Percentiles rank a stretch among this genome's conserved stretches.
Conservation (phyloP, 345 rosid genomes). For the Eucalyptus tenuipes region DNA sequence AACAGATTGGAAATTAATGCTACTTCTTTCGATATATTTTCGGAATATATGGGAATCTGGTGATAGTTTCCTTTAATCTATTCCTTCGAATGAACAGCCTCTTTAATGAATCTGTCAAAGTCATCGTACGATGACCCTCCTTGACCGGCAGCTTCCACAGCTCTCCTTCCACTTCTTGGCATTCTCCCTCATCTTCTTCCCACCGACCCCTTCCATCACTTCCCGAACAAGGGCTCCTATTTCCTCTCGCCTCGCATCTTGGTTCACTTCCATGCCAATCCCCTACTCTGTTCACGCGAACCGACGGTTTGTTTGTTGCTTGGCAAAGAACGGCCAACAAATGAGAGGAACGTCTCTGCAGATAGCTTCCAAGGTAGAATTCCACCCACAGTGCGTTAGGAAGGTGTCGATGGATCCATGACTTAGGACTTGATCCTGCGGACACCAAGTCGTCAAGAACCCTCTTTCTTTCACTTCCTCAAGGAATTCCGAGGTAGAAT, state of each 20-base stretch:
- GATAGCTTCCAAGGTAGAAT: constrained; percentile 8
- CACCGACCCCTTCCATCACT: constrained; percentile 1
- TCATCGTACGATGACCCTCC: constrained; percentile 5
- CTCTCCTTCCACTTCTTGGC: constrained; percentile 14
- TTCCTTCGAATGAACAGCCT: not conserved
- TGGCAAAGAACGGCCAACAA: constrained; percentile 20
- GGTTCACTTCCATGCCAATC: constrained; percentile 6
- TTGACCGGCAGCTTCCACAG: not conserved
- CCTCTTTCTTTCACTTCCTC: constrained; percentile 10
- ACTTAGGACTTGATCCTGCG: constrained; percentile 7
- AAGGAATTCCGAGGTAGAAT: not conserved
- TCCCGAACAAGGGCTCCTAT: not conserved
- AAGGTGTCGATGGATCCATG: constrained; percentile 12
- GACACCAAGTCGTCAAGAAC: constrained; percentile 14
- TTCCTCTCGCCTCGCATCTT: constrained; percentile 3
- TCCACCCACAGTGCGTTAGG: constrained; percentile 24
- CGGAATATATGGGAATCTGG: not conserved
- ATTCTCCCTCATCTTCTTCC: constrained; percentile 3
- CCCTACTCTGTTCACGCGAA: constrained; percentile 7
- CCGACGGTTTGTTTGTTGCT: constrained; percentile 11
- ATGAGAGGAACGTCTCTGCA: constrained; percentile 3
- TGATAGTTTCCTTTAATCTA: not conserved
- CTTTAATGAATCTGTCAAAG: constrained; percentile 1
- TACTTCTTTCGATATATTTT: not conserved
- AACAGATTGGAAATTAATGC: not conserved